Evolutionary conservation across 1,139 yeast species (phyloP).

Genomic region (Yarrowia galli): DNA sequence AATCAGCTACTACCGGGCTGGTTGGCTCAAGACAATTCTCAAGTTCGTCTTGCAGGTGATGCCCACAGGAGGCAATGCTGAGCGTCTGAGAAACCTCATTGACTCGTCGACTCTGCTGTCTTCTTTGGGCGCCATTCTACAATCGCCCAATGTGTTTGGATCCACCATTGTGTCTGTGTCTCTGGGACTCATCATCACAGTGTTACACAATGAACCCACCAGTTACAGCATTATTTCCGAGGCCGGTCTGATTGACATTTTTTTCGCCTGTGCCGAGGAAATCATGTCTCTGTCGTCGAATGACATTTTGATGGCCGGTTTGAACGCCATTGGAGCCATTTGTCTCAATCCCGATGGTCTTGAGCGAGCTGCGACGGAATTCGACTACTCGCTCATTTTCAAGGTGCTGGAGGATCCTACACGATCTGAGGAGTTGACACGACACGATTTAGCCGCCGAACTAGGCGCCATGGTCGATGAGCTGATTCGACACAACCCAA

Average conservation of each 20-base stretch:
- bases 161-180: conserved; percentile 69
- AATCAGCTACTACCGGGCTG: conserved; percentile 71
- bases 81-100: conserved; percentile 80
- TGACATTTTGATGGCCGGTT: conserved; percentile 66
- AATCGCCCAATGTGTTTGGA: conserved; percentile 71
- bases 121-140: conserved; percentile 63
- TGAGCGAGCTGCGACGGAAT: conserved; percentile 58
- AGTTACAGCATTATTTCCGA: conserved; percentile 83
- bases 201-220: conserved; percentile 91
- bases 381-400: conserved; percentile 57
- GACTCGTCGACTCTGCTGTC: conserved; percentile 78
- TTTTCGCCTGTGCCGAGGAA: conserved; percentile 62
- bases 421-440: conserved; percentile 59
- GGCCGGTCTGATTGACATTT: conserved; percentile 72
- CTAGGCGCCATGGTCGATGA: conserved; percentile 82
- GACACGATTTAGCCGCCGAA: conserved; percentile 52
- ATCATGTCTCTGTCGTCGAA: conserved; percentile 62
- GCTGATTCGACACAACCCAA: conserved; percentile 48
- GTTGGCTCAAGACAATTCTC: conserved; percentile 54
- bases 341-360: conserved; percentile 81
- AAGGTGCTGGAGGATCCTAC: conserved; percentile 58
- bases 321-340: conserved; percentile 84
- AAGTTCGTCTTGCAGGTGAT: conserved; percentile 71
- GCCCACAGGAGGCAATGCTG: conserved; percentile 71
- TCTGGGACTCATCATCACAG: conserved; percentile 70